A percentile compares a stretch with the other conserved stretches of the same genome.
These are phyloP conservation scores for Phialocephala sp. DNA, from an alignment of 2,329 filamentous ascomycete genomes.

Conservation along the genomic window DNA sequence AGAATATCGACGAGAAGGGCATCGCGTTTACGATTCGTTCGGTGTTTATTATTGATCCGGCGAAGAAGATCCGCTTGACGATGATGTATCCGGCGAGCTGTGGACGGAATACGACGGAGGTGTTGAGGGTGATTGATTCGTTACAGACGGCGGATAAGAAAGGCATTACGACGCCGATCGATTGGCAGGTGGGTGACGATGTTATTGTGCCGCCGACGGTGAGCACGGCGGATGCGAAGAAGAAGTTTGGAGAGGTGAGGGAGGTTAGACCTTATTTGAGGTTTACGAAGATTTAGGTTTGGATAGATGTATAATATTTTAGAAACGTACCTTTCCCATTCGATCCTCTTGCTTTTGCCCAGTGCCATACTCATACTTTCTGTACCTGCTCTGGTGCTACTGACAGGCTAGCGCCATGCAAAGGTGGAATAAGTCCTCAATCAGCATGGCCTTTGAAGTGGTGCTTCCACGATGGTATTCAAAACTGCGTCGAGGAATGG, in stretches of 20 bases:
- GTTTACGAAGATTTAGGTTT: conserved; percentile 19
- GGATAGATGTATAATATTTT: background rate
- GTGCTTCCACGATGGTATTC: too few species aligned
- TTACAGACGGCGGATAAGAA: conserved; percentile 72
- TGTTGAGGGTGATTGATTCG: conserved; percentile 71
- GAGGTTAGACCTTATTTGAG: conserved; percentile 21
- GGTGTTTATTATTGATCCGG: conserved; percentile 90
- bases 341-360: too few species aligned
- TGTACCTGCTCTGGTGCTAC: too few species aligned
- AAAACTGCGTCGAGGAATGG: too few species aligned
- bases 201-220: conserved; percentile 86
- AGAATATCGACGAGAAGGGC: conserved; percentile 77
- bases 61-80: conserved; percentile 87
- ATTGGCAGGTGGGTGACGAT: conserved; percentile 86
- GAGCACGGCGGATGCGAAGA: conserved; percentile 80
- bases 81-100: conserved; percentile 90
- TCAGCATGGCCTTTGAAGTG: too few species aligned
- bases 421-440: too few species aligned
- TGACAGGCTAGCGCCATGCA: too few species aligned
- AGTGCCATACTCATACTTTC: too few species aligned
- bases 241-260: conserved; percentile 77
- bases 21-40: conserved; percentile 91
- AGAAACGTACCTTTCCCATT: background rate
- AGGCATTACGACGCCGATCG: conserved; percentile 82
- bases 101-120: conserved; percentile 78